Base-by-base conservation (phyloP, 305 asterid genomes). In the Stenogyne calaminthoides region DNA sequence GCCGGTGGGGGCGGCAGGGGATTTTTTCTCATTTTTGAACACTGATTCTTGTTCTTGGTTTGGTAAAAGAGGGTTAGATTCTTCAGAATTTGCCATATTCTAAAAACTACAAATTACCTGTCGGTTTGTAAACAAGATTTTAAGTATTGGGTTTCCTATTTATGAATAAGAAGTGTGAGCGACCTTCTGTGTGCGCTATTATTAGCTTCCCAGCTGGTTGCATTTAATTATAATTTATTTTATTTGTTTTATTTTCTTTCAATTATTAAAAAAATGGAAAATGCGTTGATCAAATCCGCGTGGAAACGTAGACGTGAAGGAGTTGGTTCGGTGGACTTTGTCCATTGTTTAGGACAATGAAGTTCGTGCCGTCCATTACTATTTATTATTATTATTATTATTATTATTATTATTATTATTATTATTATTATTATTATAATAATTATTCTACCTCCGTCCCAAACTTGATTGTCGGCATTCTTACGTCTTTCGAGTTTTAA, bases 31-130 rank as follows among this genome's bases (percentile, higher is more conserved):
- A 57, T 61, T 82, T 37, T 59, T 64, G 25, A 47, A 15, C 64
- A 42, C 85, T 1, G 57, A 37, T 44, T 78, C 82, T 7, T 70
- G 66, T 64, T 83, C 78, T 75, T 87, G 84, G 54, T 75, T 82
- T 4, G 90, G 84, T 49, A 92, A 57, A 59, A 92, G 94, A 20
- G 98, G 98, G 70, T 70, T 86, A 14, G 91, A 86, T 86, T 90
- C 97, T 44, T 84, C 89, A 4, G 65, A 60, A 78, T 85, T 84
- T 3, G 85, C 96, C 98, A 92, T 92, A 40, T 12, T 12, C 55
- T 12, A 66, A 20, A 52, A 69, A 20, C 57, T 39, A 6, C 14
- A 22, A 20, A 49, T 2, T 49, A 57, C 44, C 1, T 5, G 6
- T 15, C 51, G 7, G 42, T 34, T 7, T 7, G 68, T 67, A 4